Evolutionary conservation across 2,329 filamentous ascomycete species (phyloP), one percentile per base, ranked within the genome.

Genomic region (Thermomyces lanuginosus): DNA sequence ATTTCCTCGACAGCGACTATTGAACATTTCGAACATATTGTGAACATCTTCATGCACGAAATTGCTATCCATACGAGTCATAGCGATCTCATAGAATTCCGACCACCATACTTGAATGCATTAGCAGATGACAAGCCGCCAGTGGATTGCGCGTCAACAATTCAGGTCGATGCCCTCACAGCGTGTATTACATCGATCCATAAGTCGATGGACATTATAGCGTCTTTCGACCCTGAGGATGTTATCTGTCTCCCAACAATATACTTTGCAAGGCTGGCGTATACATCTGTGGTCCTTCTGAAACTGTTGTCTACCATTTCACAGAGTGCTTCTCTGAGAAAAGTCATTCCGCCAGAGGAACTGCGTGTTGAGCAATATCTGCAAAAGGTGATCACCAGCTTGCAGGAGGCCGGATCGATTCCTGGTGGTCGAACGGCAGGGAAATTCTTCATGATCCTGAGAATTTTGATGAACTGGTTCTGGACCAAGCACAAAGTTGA

Each of bases 31-130:
- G 72, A 79, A 37, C 60, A 73, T 36, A 64, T 76, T 2, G 46
- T 80, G 18, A 75, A 64, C 34, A 56, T 84, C 3, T 82, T 78
- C 44, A 72, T 83, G 57, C 75, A 84, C 45, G 79, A 84, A 48
- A 69, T 79, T 28, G 72, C 69, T 2, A 66, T 84, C 36, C 72
- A 80, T 36, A 60, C 67, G 6, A 72, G 78, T 27, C 64, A 68
- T 35, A 60, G 57, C 11, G 58, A 61, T 2, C n/a, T n/a, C n/a
- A 61, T 69, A 5, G 63, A 72, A 14, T 63, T 66, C 39, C 46
- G 44, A 39, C 35, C 43, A 31, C 40, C 53, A 43, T 33, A 56
- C 56, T 11, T 58, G 58, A 5, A 58, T 58, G 40, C 60, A 55
- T 43, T 51, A 57, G n/a, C 56, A 59, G 33, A 2, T 19, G 26